These are phyloP conservation scores for Globisporangium polare DNA, from an alignment of 352 stramenopile genomes.

Conservation along the genomic window DNA sequence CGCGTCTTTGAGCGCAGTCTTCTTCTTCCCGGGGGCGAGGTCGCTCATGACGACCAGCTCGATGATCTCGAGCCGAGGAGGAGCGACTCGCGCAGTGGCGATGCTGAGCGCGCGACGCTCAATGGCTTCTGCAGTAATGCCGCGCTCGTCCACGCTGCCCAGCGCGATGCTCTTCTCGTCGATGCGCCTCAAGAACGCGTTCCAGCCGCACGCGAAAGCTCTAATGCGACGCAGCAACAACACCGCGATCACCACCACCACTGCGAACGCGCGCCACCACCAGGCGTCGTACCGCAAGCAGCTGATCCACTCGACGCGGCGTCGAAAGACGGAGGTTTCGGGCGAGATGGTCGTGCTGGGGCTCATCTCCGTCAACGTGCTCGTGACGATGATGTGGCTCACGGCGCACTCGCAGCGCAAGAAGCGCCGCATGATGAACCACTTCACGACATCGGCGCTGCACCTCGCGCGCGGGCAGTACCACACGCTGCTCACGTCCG, in stretches of 20 bases:
- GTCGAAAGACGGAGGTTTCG: constrained; percentile 13
- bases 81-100: background rate
- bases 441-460: constrained; percentile 74
- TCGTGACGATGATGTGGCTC: constrained; percentile 59
- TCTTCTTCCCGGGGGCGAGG: background rate
- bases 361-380: constrained; percentile 50
- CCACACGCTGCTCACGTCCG: constrained; percentile 70
- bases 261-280: constrained; percentile 8
- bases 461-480: constrained; percentile 58
- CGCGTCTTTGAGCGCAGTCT: background rate
- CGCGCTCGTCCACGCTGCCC: background rate
- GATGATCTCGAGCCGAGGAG: background rate
- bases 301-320: constrained; percentile 8
- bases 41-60: constrained; percentile 4
- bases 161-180: constrained; percentile 11
- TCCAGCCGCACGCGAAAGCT: constrained; percentile 10
- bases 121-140: background rate
- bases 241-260: background rate
- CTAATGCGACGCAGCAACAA: background rate
- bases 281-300: constrained; percentile 12
- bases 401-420: constrained; percentile 38
- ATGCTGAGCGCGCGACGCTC: background rate
- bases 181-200: constrained; percentile 12
- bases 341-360: constrained; percentile 41
- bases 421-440: constrained; percentile 58